phyloP scores from a whole-genome alignment of 2,329 filamentous ascomycete genomes.

The Cladosporium austrohemisphaericum region DNA sequence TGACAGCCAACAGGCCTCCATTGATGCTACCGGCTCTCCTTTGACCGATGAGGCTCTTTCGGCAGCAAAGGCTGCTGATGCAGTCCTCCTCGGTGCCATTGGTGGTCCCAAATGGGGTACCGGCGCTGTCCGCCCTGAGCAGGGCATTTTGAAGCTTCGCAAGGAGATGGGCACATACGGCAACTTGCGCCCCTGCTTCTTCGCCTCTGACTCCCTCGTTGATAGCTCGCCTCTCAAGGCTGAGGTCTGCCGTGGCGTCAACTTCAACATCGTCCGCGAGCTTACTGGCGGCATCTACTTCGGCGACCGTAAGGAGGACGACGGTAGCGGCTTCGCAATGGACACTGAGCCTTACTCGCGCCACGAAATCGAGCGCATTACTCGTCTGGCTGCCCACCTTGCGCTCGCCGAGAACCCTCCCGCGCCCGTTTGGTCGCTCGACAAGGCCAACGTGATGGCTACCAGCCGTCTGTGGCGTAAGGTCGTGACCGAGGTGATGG shows the following conservation, averaged over 20 bases:
- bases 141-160: slow-evolving; percentile 84
- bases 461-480: slow-evolving; percentile 87
- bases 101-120: slow-evolving; percentile 98
- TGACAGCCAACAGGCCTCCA: slow-evolving; percentile 64
- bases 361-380: slow-evolving; percentile 82
- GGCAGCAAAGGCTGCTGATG: slow-evolving; percentile 80
- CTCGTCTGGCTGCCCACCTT: slow-evolving; percentile 74
- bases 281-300: slow-evolving; percentile 94
- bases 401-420: slow-evolving; percentile 60
- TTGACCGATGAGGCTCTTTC: slow-evolving; percentile 78
- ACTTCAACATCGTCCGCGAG: slow-evolving; percentile 91
- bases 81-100: slow-evolving; percentile 87
- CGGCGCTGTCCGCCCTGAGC: slow-evolving; percentile 80
- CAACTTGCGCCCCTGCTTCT: slow-evolving; percentile 94
- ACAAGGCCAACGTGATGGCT: slow-evolving; percentile 95
- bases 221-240: slow-evolving; percentile 83
- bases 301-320: slow-evolving; percentile 78
- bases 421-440: slow-evolving; percentile 76
- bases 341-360: slow-evolving; percentile 87
- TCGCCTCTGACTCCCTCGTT: slow-evolving; percentile 81
- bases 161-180: slow-evolving; percentile 93
- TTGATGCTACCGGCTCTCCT: slow-evolving; percentile 73
- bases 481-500: slow-evolving; percentile 79
- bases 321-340: slow-evolving; percentile 68
- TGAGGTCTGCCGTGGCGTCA: slow-evolving; percentile 76